Conservation (phyloP, 768 basidiomycete genomes). For the Lactarius quietus region DNA sequence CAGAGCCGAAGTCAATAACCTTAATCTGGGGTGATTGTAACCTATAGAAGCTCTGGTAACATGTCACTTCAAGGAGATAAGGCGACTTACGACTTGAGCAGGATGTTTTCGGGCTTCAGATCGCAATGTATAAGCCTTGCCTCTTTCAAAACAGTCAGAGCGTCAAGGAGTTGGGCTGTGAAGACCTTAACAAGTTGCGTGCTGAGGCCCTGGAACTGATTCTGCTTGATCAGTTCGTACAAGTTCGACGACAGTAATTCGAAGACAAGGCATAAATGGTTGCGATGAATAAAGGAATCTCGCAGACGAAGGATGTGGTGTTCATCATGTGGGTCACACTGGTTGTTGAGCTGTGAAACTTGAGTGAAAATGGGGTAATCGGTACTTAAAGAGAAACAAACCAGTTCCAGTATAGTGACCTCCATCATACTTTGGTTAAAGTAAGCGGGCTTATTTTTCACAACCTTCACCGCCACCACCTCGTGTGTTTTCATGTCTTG, state of each 20-base stretch:
- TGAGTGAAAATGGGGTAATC: neutral
- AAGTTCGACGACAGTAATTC: slow-evolving; percentile 95
- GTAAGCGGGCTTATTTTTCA: slow-evolving; percentile 99
- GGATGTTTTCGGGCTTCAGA: slow-evolving; percentile 97
- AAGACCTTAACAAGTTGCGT: slow-evolving; percentile 99
- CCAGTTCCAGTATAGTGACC: slow-evolving; percentile 94
- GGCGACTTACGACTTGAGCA: slow-evolving; percentile 80
- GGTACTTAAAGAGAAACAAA: slow-evolving; percentile 42
- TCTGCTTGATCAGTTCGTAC: slow-evolving; percentile 99
- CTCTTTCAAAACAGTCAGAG: slow-evolving; percentile 89
- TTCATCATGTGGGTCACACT: slow-evolving; percentile 89
- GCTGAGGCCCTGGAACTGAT: slow-evolving; percentile 95
- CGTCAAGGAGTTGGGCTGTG: slow-evolving; percentile 91
- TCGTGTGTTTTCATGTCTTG: slow-evolving; percentile 99
- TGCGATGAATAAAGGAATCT: slow-evolving; percentile 96
- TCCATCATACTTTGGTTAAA: slow-evolving; percentile 99
- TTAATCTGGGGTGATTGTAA: slow-evolving; percentile 98
- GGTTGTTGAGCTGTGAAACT: slow-evolving; percentile 75
- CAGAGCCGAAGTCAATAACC: slow-evolving; percentile 98
- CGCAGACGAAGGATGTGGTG: slow-evolving; percentile 94
- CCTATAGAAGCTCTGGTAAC: slow-evolving; percentile 39
- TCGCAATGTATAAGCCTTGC: slow-evolving; percentile 97
- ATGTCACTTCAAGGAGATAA: slow-evolving; percentile 8
- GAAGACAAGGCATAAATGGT: slow-evolving; percentile 95
- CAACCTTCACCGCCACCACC: slow-evolving; percentile 97